A percentile compares a stretch with the other conserved stretches of the same genome.
These are phyloP conservation scores for Neoascochyta sp. DNA, from an alignment of 2,329 filamentous ascomycete species.

Conservation along the genomic window DNA sequence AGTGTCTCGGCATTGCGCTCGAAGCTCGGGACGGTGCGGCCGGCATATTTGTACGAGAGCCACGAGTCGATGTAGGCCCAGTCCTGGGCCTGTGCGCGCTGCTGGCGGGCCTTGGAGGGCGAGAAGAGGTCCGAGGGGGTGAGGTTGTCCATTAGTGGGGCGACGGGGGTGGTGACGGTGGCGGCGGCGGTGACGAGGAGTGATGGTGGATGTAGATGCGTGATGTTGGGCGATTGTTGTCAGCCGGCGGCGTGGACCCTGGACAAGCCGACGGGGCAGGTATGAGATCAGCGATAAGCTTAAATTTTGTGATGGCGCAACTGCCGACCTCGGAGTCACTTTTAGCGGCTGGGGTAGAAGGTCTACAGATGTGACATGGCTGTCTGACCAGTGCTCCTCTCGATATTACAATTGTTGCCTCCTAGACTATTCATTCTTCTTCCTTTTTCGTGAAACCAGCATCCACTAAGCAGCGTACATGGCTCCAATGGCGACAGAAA, in stretches of 20 bases:
- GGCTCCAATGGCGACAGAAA: conserved; percentile 27
- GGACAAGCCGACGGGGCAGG: too few species aligned
- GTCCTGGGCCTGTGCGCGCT: conserved; percentile 79
- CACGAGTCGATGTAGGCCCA: conserved; percentile 86
- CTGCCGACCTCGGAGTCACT: conserved; percentile 36
- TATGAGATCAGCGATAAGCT: conserved; percentile 39
- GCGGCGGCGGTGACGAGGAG: conserved; percentile 3
- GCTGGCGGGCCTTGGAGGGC: conserved; percentile 64
- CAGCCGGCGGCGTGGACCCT: too few species aligned
- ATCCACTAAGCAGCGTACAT: conserved; percentile 13
- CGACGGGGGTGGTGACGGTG: conserved; percentile 4
- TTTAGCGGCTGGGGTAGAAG: conserved; percentile 6
- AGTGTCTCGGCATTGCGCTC: conserved; percentile 86
- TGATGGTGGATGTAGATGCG: too few species aligned
- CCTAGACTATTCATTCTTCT: conserved; percentile 3
- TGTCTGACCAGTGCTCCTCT: conserved; percentile 6
- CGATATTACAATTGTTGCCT: too few species aligned
- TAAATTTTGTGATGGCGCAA: conserved; percentile 19
- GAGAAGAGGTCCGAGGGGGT: conserved; percentile 52
- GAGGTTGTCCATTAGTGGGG: conserved; percentile 31
- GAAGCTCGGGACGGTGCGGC: conserved; percentile 65
- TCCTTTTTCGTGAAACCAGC: conserved; percentile 3
- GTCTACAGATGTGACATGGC: conserved; percentile 3
- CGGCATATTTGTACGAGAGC: conserved; percentile 66
- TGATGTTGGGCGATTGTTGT: too few species aligned